Base-by-base conservation (phyloP, 208 protist species). In the Leishmania guyanensis region DNA sequence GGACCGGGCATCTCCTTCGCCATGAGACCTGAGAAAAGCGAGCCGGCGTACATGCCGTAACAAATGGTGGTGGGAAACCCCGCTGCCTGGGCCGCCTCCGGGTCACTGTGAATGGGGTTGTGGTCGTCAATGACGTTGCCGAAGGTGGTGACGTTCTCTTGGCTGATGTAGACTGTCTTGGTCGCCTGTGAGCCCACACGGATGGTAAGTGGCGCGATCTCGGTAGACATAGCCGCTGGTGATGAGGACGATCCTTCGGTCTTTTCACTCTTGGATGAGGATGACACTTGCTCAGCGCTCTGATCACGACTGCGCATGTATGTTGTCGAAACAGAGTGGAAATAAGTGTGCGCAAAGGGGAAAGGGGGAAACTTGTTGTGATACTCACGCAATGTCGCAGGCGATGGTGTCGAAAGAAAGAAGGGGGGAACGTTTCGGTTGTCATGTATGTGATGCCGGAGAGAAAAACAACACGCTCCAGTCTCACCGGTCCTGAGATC, bases 11-110 rank as follows among this genome's bases (percentile, higher is more conserved):
- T 75, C 51, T 94, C 86, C 46, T 88, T 88, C 4, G 91, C 95
- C 84, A 97, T 91, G 3, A 98, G 56, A 39, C 90, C 91, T 29
- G 93, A 97, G 70, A 98, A 95, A 64, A 98, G 90, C 54, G 91
- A 93, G 39, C 88, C 92, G 39, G 90, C 91, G 50, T 95, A 86
- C 85, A 95, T 92, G 43, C 95, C 95, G 76, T 98, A 91, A 78
- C 90, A 93, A 75, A 98, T 89, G 36, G 88, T 78, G 43, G 79
- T 82, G 5, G 91, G 92, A 75, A 98, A 98, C 0, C 93, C 91
- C 33, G 91, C 94, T 22, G 88, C 87, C 85, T 91, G 91, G 10
- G 92, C 93, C 6, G 91, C 91, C 50, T 64, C 86, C 43, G 81
- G 80, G 77, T 94, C 89, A 60, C 83, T 85, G 81, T 97, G 94